phyloP scores from a whole-genome alignment of 2,329 filamentous ascomycete species.

The Metarhizium rileyi region DNA sequence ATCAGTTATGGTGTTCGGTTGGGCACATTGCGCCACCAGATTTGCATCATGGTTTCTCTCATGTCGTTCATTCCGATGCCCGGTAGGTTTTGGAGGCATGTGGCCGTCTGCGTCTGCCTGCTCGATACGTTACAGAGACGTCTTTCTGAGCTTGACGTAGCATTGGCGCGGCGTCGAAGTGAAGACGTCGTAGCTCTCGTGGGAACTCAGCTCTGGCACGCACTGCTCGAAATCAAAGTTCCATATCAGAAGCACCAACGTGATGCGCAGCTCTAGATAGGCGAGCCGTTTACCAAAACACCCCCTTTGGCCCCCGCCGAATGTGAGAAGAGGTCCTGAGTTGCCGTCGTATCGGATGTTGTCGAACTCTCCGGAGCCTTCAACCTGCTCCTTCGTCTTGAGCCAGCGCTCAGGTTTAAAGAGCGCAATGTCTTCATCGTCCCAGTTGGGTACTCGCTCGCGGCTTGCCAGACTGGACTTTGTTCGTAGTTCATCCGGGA shows the following conservation, averaged over 20 bases:
- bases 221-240: constrained; percentile 10
- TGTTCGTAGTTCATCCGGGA: constrained; percentile 8
- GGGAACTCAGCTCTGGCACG: neutral
- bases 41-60: no score
- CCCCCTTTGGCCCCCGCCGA: constrained; percentile 14
- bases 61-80: no score
- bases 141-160: no score
- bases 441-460: constrained; percentile 16
- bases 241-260: constrained; percentile 17
- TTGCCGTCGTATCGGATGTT: neutral
- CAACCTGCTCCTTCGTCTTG: constrained; percentile 4
- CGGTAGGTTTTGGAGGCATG: no score
- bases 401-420: constrained; percentile 30
- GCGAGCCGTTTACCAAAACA: constrained; percentile 20
- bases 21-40: no score
- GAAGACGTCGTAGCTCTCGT: no score
- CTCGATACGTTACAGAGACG: no score
- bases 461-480: constrained; percentile 10
- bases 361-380: neutral
- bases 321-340: constrained; percentile 10
- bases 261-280: constrained; percentile 19
- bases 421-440: constrained; percentile 13
- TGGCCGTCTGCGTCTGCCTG: no score
- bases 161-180: no score
- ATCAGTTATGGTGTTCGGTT: no score